Conservation (phyloP, 129 eudicot species). For the Logfia minima region DNA sequence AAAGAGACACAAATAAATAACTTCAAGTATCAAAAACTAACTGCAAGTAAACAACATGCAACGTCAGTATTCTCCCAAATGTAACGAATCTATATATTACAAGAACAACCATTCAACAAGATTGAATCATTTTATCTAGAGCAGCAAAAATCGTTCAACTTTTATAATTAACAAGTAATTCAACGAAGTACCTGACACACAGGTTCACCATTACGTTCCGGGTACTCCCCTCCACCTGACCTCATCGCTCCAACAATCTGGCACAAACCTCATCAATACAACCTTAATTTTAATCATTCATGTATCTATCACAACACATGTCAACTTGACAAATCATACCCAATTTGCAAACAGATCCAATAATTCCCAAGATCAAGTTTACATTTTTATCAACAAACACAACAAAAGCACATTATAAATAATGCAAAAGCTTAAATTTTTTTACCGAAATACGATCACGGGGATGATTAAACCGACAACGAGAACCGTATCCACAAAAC, state of each 20-base stretch:
- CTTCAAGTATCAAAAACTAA: slow-evolving; percentile 5
- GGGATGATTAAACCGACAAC: slow-evolving; percentile 96
- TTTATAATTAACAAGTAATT: neutral
- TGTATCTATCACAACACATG: neutral
- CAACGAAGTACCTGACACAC: slow-evolving; percentile 73
- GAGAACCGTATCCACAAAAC: slow-evolving; percentile 73
- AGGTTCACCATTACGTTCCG: slow-evolving; percentile 81
- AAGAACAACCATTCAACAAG: slow-evolving; percentile 8
- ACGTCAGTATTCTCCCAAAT: slow-evolving; percentile 11
- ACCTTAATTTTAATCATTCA: neutral
- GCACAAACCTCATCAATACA: slow-evolving; percentile 22
- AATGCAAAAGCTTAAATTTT: neutral
- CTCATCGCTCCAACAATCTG: slow-evolving; percentile 71
- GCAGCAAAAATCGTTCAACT: neutral
- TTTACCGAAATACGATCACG: slow-evolving; percentile 68
- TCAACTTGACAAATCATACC: slow-evolving; percentile 21
- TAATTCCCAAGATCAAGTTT: slow-evolving; percentile 27
- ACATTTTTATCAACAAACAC: slow-evolving; percentile 19
- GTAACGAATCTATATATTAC: neutral
- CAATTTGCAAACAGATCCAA: slow-evolving; percentile 25
- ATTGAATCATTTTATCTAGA: slow-evolving; percentile 6
- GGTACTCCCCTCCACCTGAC: slow-evolving; percentile 58
- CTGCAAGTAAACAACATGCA: slow-evolving; percentile 7
- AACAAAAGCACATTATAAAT: slow-evolving; percentile 9
- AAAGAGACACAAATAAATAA: slow-evolving; percentile 23